Evolutionary conservation across 2,329 filamentous ascomycete genomes (phyloP), one percentile per base, ranked within the genome.

Genomic region (Sporothrix humicola): DNA sequence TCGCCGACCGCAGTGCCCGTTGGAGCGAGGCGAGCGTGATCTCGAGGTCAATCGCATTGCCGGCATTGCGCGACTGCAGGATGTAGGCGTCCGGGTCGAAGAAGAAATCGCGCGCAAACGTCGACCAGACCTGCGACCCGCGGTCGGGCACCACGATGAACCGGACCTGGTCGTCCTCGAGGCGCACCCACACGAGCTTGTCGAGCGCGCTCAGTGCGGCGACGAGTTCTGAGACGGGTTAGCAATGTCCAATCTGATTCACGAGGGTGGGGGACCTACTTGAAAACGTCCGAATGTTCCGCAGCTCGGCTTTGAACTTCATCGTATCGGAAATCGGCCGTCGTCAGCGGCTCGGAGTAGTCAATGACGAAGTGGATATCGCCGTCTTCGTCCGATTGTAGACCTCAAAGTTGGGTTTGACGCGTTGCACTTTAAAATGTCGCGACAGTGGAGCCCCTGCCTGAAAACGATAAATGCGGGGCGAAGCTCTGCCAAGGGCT

Each of bases 131-230:
- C 86, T 98, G 95, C 9, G 94, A 97, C 74, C 96, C 95, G 79
- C 93, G 92, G 80, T 98, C 94, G 0, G 96, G 95, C 75, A 98
- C 95, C 79, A 98, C 93, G 74, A 96, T 98, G 84, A 99, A 97
- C 78, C 95, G 94, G 73, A 95, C 91, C 72, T 91, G 91, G 74
- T 95, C 91, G 83, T 97, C 90, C 83, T 95, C 93, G 48, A 99
- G 89, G 77, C 94, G 92, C 76, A 97, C 87, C 94, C 95, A 97
- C 63, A 93, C 94, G 76, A 97, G 91, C 82, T 95, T 94, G 77
- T 94, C 93, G 46, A 92, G 84, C 1, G 89, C 88, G 73, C 86
- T 88, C 75, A 92, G 84, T 15, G 90, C 90, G 12, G 88, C 87
- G 2, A 88, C 88, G 76, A 92, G 86, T 79, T 91, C 90, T 91